Evolutionary conservation across 106 monocot genomes (phyloP).

Genomic region (Dioscorea dumetorum): DNA sequence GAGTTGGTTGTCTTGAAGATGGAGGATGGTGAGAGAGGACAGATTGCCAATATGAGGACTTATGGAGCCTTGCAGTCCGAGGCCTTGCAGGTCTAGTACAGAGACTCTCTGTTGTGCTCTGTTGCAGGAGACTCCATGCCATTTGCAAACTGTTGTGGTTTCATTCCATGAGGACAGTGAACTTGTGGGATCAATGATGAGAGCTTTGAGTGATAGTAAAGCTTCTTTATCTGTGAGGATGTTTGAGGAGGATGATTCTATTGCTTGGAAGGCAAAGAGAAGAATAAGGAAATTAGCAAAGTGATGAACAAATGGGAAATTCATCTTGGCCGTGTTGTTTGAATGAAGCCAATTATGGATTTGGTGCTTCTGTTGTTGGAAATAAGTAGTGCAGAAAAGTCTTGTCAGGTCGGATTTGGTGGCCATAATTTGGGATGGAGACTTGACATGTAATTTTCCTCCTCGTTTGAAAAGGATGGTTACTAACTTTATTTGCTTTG

Average conservation of each 20-base stretch:
- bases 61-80: constrained; percentile 15
- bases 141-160: constrained; percentile 21
- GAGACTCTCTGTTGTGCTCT: constrained; percentile 4
- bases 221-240: constrained; percentile 15
- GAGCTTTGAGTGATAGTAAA: constrained; percentile 20
- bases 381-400: no score
- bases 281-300: not conserved
- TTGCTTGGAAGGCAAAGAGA: not conserved
- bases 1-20: constrained; percentile 26
- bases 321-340: not conserved
- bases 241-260: not conserved
- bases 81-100: constrained; percentile 15
- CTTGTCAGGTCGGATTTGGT: no score
- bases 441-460: no score
- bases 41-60: constrained; percentile 28
- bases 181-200: constrained; percentile 25
- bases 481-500: no score
- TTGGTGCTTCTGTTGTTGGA: no score
- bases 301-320: not conserved
- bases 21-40: constrained; percentile 12
- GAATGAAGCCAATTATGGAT: no score
- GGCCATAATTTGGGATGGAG: no score
- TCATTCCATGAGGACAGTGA: constrained; percentile 26
- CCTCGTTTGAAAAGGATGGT: no score
- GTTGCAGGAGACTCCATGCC: constrained; percentile 23